phyloP scores from a whole-genome alignment of 305 asterid genomes.

The Rubia tinctorum region DNA sequence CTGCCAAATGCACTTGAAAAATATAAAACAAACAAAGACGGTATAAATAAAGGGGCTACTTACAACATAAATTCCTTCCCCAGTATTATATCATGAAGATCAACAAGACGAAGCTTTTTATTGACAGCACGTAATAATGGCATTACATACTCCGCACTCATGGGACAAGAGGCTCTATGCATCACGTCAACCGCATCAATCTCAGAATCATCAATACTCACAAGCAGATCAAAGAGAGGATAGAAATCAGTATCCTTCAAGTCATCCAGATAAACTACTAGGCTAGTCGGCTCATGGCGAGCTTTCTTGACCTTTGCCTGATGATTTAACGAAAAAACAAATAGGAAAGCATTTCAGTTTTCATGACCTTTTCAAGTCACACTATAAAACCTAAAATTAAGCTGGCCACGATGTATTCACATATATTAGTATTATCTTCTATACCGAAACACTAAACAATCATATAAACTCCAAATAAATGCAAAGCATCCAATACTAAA shows the following conservation, averaged over 20 bases:
- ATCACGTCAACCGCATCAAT: constrained; percentile 85
- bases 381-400: not conserved
- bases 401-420: not conserved
- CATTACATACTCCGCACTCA: constrained; percentile 59
- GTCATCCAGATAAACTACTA: constrained; percentile 60
- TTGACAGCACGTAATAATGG: constrained; percentile 59
- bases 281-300: constrained; percentile 43
- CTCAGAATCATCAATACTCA: constrained; percentile 65
- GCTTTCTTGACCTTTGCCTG: constrained; percentile 80
- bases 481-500: not conserved
- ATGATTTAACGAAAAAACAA: not conserved
- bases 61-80: constrained; percentile 86
- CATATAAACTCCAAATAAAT: not conserved
- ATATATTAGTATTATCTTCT: not conserved
- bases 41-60: constrained; percentile 24
- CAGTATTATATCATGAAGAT: constrained; percentile 70
- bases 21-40: not conserved
- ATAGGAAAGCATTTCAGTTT: constrained; percentile 7
- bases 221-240: constrained; percentile 63
- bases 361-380: not conserved
- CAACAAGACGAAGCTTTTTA: constrained; percentile 79
- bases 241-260: constrained; percentile 63
- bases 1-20: not conserved
- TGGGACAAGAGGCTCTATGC: constrained; percentile 58
- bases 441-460: not conserved